phyloP scores from a whole-genome alignment of 805 yeast genomes.

The Isabelozyma pseudorhagii region DNA sequence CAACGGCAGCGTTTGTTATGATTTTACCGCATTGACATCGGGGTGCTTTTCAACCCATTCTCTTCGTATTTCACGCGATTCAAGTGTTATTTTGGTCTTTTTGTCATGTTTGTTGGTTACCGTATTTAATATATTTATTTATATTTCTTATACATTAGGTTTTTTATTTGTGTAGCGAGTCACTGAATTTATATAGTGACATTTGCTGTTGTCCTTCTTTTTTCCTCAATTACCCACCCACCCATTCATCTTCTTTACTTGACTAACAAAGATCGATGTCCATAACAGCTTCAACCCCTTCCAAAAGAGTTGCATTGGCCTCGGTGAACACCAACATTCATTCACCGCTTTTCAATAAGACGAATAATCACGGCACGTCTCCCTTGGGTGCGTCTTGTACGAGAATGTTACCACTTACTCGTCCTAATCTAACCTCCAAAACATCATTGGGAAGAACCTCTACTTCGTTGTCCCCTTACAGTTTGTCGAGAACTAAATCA shows the following conservation, averaged over 20 bases:
- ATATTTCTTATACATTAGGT: not conserved
- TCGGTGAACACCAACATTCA: conserved; percentile 18
- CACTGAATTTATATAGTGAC: not conserved
- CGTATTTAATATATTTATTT: too few species aligned
- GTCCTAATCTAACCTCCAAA: not conserved
- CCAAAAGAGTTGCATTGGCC: conserved; percentile 35
- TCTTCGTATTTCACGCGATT: not conserved
- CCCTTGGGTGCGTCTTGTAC: not conserved
- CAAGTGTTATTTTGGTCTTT: not conserved
- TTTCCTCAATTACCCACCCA: not conserved
- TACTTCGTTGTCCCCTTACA: not conserved
- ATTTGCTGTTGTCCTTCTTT: not conserved
- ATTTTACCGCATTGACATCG: not conserved
- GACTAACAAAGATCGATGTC: not conserved
- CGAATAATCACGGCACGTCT: not conserved
- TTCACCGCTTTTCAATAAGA: not conserved
- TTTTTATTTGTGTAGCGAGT: not conserved
- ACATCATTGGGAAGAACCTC: not conserved
- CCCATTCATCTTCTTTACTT: not conserved
- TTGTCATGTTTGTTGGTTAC: too few species aligned
- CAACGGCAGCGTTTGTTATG: not conserved
- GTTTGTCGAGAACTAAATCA: not conserved
- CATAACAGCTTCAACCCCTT: conserved; percentile 5
- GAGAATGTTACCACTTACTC: not conserved
- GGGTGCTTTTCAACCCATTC: not conserved